Base-by-base conservation (phyloP, 306 rosid genomes). In the Dryas octopetala region DNA sequence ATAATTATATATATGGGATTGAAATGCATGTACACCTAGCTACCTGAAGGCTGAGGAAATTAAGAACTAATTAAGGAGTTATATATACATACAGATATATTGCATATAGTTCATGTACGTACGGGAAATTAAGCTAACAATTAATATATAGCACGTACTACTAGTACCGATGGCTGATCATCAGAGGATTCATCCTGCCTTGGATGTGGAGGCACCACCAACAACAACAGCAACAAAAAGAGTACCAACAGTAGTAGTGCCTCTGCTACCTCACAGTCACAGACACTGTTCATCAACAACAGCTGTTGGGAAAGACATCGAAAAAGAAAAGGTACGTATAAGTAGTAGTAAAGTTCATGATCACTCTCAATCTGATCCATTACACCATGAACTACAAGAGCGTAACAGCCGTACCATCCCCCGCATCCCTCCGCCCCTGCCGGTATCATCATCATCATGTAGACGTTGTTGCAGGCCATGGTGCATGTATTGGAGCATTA, bases 121-220 rank as follows among this genome's bases (percentile, higher is more conserved):
- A 45, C 48, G 6, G 7, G 49, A 8, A 46, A 8, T 8, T 46
- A 46, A 46, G 49, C 49, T 46, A 46, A 5, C 49, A 5, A 46
- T 46, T 7, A 45, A 7, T 45, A 2, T 46, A 1, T 46, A 46
- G 49, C 49, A 5, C 6, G 4, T 5, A 8, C 49, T 8, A 5
- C 49, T 44, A 65, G 26, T 3, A 9, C 4, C 54, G 45, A 89
- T 91, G 97, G 85, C 90, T 17, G 90, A 94, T 70, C 86, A 80
- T 64, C 93, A 78, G n/a, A 92, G 75, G 80, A 84, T 91, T 79
- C 93, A 91, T 82, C 98, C 96, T 6, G 67, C 77, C 28, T 78
- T 44, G 64, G 84, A 70, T 60, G 66, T 78, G 54, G 91, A 82
- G 82, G 85, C 88, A 4, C 88, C 87, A 1, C 85, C 82, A 41